Base-by-base conservation (phyloP, 2,329 filamentous ascomycete genomes). In the Sporothrix mexicana region DNA sequence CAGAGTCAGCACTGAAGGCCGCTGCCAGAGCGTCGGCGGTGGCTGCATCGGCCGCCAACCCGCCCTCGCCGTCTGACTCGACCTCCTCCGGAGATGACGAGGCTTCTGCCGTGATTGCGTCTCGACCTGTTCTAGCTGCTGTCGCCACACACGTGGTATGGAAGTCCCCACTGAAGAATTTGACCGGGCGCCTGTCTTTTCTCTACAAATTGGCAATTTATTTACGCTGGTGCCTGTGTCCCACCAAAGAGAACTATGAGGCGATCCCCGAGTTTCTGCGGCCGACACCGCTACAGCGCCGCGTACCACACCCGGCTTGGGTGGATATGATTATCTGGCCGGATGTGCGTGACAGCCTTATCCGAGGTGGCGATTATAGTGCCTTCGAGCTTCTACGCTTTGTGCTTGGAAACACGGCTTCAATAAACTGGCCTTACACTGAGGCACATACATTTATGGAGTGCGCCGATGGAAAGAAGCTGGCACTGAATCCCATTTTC, bases 241-340 rank as follows among this genome's bases (percentile, higher is more conserved):
- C 57, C 8, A 66, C 55, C 17, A 53, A 66, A 30, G 70, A 69
- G 41, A 72, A 41, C 25, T 74, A 74, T 41, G 70, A 55, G 9
- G 57, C 55, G 13, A 53, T 76, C 7, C 78, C 78, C 12, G 74
- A 75, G 17, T 75, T 74, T 2, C 67, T 80, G 23, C 74, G 75
- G 49, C 76, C 78, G 12, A 80, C 79, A 0, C 73, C 70, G 55
- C 59, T 79, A 36, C 74, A 75, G 53, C 45, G 73, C 43, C 66
- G 53, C 20, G 57, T 71, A 13, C 53, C 71, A 3, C 74, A 75
- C 67, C 74, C 74, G 5, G 72, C 62, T 5, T 75, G 74, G 74
- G 51, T 75, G 10, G 74, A 75, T 67, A 47, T 73, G n/a, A 51
- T 74, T 9, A 53, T 72, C 25, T 75, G 72, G 66, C 74, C 74